A percentile compares a stretch with the other conserved stretches of the same genome.
phyloP scores from a whole-genome alignment of 225 moss, liverwort and hornwort genomes.

The Anthoceros angustus region DNA sequence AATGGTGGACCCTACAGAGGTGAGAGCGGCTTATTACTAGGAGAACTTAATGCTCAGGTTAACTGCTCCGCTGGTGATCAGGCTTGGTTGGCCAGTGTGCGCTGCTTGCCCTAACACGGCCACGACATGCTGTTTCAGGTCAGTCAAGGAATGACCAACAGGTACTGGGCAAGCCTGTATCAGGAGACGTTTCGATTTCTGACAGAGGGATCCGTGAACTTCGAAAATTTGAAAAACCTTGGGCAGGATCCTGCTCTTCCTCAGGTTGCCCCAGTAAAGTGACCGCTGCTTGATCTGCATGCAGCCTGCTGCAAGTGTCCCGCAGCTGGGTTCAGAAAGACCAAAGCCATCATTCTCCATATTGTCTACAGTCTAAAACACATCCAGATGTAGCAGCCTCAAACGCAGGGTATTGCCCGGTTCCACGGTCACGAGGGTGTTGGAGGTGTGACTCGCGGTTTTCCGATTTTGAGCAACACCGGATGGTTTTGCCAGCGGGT shows the following conservation, averaged over 20 bases:
- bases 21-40: conserved; percentile 7
- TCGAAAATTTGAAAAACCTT: conserved; percentile 21
- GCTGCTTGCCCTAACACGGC: neutral
- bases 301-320: too few relatives aligned
- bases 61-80: neutral
- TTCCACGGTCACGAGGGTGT: too few relatives aligned
- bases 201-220: conserved; percentile 25
- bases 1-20: conserved; percentile 56
- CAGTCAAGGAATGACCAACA: conserved; percentile 33
- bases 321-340: too few relatives aligned
- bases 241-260: conserved; percentile 41
- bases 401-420: too few relatives aligned
- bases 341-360: too few relatives aligned
- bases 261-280: conserved; percentile 16
- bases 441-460: too few relatives aligned
- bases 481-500: too few relatives aligned
- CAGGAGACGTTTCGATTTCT: conserved; percentile 62
- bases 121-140: conserved; percentile 15
- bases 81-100: neutral
- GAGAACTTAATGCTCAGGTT: too few relatives aligned
- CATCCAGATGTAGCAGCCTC: too few relatives aligned
- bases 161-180: conserved; percentile 49
- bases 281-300: neutral
- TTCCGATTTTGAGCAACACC: too few relatives aligned
- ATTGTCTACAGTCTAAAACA: too few relatives aligned